A percentile compares a stretch with the other conserved stretches of the same genome.
Conservation (phyloP, 2,329 filamentous ascomycete genomes). For the Rutstroemia sp. region DNA sequence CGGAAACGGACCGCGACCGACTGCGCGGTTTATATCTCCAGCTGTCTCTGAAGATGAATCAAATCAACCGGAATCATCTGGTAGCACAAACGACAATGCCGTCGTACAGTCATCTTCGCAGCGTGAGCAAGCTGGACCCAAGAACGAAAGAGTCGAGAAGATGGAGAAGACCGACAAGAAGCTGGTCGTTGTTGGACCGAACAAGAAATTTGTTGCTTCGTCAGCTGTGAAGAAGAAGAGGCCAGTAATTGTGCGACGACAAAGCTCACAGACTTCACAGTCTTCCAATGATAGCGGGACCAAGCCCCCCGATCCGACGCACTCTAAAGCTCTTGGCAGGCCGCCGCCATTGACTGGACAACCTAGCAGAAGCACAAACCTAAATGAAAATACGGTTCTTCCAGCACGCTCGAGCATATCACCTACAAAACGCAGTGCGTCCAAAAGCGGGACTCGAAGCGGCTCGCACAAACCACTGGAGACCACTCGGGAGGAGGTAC, state of each 20-base stretch:
- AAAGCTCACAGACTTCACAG: slow-evolving; percentile 44
- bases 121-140: slow-evolving; percentile 10
- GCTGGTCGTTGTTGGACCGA: not conserved
- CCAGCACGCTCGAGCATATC: slow-evolving; percentile 1
- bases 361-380: not conserved
- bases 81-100: slow-evolving; percentile 32
- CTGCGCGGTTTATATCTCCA: slow-evolving; percentile 53
- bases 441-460: not conserved
- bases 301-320: slow-evolving; percentile 3
- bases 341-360: not conserved
- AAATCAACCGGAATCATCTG: slow-evolving; percentile 34
- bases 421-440: not conserved
- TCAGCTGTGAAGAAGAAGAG: slow-evolving; percentile 37
- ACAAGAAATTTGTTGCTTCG: slow-evolving; percentile 39
- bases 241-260: slow-evolving; percentile 38
- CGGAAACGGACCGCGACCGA: slow-evolving; percentile 46
- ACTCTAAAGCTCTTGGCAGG: not conserved
- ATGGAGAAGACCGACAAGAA: slow-evolving; percentile 11
- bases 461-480: slow-evolving; percentile 4
- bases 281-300: slow-evolving; percentile 20
- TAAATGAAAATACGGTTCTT: not conserved
- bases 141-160: slow-evolving; percentile 15
- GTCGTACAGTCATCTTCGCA: slow-evolving; percentile 22
- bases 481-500: slow-evolving; percentile 5
- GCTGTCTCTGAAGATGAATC: slow-evolving; percentile 38